Percentiles rank a stretch among this genome's conserved stretches.
These are phyloP conservation scores for Fraxinus anomala DNA, from an alignment of 257 asterid genomes.

Conservation along the genomic window DNA sequence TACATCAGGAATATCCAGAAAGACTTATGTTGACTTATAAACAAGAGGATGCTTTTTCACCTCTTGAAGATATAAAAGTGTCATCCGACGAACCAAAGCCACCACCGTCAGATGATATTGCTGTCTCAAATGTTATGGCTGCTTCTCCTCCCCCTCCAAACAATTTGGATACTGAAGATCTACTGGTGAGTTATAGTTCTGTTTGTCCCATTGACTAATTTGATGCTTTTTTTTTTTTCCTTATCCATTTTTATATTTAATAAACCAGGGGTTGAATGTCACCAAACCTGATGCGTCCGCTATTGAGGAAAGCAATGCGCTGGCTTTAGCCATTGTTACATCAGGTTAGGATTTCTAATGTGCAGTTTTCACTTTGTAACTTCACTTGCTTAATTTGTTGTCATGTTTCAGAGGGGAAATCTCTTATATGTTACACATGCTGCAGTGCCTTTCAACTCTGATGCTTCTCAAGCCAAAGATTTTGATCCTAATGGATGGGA, in stretches of 20 bases:
- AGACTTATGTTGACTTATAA: conserved; percentile 92
- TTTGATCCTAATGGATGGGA: conserved; percentile 94
- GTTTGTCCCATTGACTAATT: background rate
- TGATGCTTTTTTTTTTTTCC: background rate
- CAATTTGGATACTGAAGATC: conserved; percentile 66
- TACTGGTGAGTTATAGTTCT: conserved; percentile 50
- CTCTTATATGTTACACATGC: conserved; percentile 21
- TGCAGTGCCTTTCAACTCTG: conserved; percentile 58
- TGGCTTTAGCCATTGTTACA: conserved; percentile 89
- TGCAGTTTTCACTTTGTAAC: background rate
- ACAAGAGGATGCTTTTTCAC: conserved; percentile 67
- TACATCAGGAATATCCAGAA: conserved; percentile 84
- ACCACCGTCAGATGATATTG: conserved; percentile 50
- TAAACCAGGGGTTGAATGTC: conserved; percentile 69
- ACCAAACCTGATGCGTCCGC: conserved; percentile 56
- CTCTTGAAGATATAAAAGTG: conserved; percentile 61
- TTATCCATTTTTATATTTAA: conserved; percentile 3
- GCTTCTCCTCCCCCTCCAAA: conserved; percentile 45
- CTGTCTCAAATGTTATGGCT: conserved; percentile 46
- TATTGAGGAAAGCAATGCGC: conserved; percentile 81
- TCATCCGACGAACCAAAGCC: conserved; percentile 47
- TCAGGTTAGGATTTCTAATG: conserved; percentile 52
- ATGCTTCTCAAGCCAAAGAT: conserved; percentile 50
- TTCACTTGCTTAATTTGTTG: background rate
- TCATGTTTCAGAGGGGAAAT: background rate